Conservation (phyloP, 2,329 filamentous ascomycete genomes). For the Venturia nashicola region DNA sequence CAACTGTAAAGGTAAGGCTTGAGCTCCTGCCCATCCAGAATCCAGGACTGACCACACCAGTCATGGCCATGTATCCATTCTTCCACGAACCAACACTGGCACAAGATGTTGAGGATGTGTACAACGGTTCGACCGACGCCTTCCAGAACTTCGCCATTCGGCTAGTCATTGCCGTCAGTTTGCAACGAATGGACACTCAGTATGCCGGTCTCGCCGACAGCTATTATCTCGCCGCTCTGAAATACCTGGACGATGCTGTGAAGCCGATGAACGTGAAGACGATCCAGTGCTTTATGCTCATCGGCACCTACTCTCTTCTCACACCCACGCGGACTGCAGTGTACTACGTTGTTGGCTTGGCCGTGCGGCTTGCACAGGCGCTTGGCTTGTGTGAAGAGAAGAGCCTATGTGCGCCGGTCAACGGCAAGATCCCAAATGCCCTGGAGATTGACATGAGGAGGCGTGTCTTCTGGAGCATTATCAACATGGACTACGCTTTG, state of each 20-base stretch:
- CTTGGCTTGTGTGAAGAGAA: slow-evolving; percentile 80
- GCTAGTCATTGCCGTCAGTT: slow-evolving; percentile 87
- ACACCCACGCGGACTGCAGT: slow-evolving; percentile 86
- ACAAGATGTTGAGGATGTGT: slow-evolving; percentile 68
- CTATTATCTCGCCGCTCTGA: slow-evolving; percentile 84
- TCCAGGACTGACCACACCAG: neutral
- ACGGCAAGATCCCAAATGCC: slow-evolving; percentile 50
- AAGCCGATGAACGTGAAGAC: slow-evolving; percentile 83
- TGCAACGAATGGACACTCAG: slow-evolving; percentile 80
- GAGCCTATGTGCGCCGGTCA: slow-evolving; percentile 57
- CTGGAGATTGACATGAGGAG: slow-evolving; percentile 82
- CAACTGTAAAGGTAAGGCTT: slow-evolving; percentile 59
- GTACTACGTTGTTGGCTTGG: slow-evolving; percentile 85
- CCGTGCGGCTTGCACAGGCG: slow-evolving; percentile 78
- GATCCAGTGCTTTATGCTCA: slow-evolving; percentile 75
- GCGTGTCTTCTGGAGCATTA: slow-evolving; percentile 75
- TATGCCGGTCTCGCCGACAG: slow-evolving; percentile 92
- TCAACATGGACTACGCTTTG: slow-evolving; percentile 79
- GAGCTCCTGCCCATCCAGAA: neutral
- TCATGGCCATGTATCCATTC: slow-evolving; percentile 62
- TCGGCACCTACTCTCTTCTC: slow-evolving; percentile 82
- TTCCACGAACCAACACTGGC: slow-evolving; percentile 74
- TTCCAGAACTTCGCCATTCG: slow-evolving; percentile 81
- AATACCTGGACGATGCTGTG: slow-evolving; percentile 69
- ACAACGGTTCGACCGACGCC: slow-evolving; percentile 59